These are phyloP conservation scores for Lactarius pseudohatsudake DNA, from an alignment of 768 basidiomycete genomes.

Conservation along the genomic window DNA sequence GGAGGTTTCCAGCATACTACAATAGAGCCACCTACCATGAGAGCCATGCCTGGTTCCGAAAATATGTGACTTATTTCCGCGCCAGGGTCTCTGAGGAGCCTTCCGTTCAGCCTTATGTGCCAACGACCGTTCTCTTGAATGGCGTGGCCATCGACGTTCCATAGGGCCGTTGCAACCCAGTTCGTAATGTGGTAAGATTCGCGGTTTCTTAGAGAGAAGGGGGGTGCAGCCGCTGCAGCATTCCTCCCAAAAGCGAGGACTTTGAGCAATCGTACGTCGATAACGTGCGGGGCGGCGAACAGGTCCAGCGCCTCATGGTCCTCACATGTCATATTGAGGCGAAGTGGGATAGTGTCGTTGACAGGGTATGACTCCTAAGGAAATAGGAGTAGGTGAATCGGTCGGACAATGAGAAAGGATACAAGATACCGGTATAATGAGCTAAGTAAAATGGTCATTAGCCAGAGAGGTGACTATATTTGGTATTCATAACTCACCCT, in stretches of 20 bases:
- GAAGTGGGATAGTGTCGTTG: conserved; percentile 17
- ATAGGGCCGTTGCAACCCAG: conserved; percentile 17
- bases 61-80: conserved; percentile 14
- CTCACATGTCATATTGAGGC: conserved; percentile 16
- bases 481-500: neutral
- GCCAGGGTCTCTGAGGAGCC: neutral
- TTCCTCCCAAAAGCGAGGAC: conserved; percentile 21
- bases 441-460: conserved; percentile 3
- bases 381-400: neutral
- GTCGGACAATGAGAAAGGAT: neutral
- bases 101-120: conserved; percentile 16
- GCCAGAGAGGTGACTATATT: neutral
- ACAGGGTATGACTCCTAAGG: conserved; percentile 8
- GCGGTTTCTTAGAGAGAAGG: conserved; percentile 4
- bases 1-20: neutral
- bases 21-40: conserved; percentile 17
- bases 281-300: conserved; percentile 5
- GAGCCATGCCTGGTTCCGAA: neutral
- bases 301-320: conserved; percentile 12
- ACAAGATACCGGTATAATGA: conserved; percentile 12
- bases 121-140: neutral
- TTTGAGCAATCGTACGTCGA: conserved; percentile 24
- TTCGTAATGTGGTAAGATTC: neutral
- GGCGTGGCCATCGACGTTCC: conserved; percentile 8
- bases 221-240: neutral